phyloP scores from a whole-genome alignment of 768 basidiomycete genomes.

The Hemileccinum impolitum region DNA sequence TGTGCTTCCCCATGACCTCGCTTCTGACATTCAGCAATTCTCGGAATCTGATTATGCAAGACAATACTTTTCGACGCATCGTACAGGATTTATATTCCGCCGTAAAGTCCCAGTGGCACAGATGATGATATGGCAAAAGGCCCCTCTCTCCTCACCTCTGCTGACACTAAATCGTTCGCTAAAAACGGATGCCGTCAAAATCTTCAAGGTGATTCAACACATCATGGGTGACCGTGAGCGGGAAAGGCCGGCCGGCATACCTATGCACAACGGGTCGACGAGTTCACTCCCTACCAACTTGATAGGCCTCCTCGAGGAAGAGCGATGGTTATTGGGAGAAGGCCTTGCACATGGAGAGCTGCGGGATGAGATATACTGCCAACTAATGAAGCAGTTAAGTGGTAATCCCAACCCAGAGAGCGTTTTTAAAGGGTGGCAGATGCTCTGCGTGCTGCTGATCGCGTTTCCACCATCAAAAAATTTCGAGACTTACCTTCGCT shows the following conservation, averaged over 20 bases:
- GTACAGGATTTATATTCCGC: slow-evolving; percentile 84
- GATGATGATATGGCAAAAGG: slow-evolving; percentile 91
- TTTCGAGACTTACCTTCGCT: slow-evolving; percentile 79
- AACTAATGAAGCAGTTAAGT: slow-evolving; percentile 87
- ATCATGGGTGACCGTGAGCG: slow-evolving; percentile 92
- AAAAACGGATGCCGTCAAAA: slow-evolving; percentile 73
- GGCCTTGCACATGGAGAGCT: slow-evolving; percentile 80
- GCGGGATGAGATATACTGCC: slow-evolving; percentile 92
- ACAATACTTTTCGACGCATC: slow-evolving; percentile 86
- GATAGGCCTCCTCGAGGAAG: slow-evolving; percentile 67
- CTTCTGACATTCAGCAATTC: slow-evolving; percentile 83
- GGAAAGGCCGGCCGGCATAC: slow-evolving; percentile 54
- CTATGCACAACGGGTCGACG: slow-evolving; percentile 42
- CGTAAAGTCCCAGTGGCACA: slow-evolving; percentile 78
- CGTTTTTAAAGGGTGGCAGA: slow-evolving; percentile 88
- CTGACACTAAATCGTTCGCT: slow-evolving; percentile 64
- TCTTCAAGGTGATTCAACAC: slow-evolving; percentile 87
- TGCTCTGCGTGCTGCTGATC: slow-evolving; percentile 85
- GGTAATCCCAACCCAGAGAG: slow-evolving; percentile 83
- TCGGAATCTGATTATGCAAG: slow-evolving; percentile 81
- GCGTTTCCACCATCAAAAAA: slow-evolving; percentile 94
- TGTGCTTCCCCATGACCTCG: slow-evolving; percentile 74
- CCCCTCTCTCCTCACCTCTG: slow-evolving; percentile 69
- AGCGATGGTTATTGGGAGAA: slow-evolving; percentile 79
- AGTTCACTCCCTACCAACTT: slow-evolving; percentile 41